Base-by-base conservation (phyloP, 2,329 filamentous ascomycete species). In the Polytolypa hystricis region DNA sequence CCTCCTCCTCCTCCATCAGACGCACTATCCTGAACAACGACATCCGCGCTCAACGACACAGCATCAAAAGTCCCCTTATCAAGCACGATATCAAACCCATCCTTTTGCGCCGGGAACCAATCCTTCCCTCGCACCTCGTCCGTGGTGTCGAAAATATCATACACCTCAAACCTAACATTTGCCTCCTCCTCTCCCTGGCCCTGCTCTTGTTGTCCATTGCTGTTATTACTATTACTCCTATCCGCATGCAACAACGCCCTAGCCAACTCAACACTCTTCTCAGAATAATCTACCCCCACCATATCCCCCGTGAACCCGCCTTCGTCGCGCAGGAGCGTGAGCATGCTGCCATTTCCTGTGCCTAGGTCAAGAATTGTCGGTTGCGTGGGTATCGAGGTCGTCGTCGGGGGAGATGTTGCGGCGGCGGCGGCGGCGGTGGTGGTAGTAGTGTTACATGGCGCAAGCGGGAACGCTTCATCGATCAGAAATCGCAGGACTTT, bases 61-160 rank as follows among this genome's bases (percentile, higher is more conserved):
- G 91, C 91, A 65, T 98, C 91, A 57, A 96, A 98, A 1, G 91
- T 98, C 30, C 91, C 91, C 64, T 98, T 98, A 62, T 98, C 91
- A n/a, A 95, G 72, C 0, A 95, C 80, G 0, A 95, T 76, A 59
- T 96, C 86, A 65, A 87, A 96, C 1, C 82, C 82, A 0, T 58
- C 56, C 0, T 48, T 48, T 20, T 58, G 49, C 28, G 53, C 52
- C 0, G 48, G 66, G 49, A 58, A 66, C 57, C 62, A 65, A 11
- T 51, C 40, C 11, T 59, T 33, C 2, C 37, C 41, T 2, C 41
- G 33, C 18, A 45, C 34, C 10, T 18, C 19, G 0, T 50, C 46
- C 19, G 48, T 43, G 4, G 58, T 56, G 7, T 53, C 52, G 3
- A 86, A 62, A 36, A 83, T 68, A 53, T 83, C 77, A 77, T 81